Base-by-base conservation (phyloP, 495 filamentous ascomycete genomes). In the Penicillium daleae region DNA sequence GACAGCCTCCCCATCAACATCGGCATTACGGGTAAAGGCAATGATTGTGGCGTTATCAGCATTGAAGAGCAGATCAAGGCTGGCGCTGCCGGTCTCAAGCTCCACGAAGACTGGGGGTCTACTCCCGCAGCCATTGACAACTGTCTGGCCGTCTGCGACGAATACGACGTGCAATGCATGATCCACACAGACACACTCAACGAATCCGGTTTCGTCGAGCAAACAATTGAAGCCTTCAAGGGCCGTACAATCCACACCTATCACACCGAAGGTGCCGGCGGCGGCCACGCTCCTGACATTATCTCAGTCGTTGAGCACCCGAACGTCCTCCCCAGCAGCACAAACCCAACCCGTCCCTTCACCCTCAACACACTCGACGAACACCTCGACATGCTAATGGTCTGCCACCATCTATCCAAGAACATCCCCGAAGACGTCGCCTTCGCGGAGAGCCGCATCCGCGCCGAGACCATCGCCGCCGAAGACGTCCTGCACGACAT, bases 141-240 rank as follows among this genome's bases (percentile, higher is more conserved):
- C 10, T 99, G 95, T 70, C 84, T 99, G 4, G 76, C 74, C 10
- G 88, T 98, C 40, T 98, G 95, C 74, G 95, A 99, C 66, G 85
- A 96, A 65, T 85, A 90, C 46, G 95, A 99, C 64, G 85, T 98
- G 46, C 95, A 99, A 69, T 96, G 92, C 66, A 88, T 98, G 61
- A 97, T 99, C 70, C 95, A 99, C 74, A 98, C 95, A 3, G 95
- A 99, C 75, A 99, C 95, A 0, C 85, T 99, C 46, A 99, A 99
- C 76, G 95, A 99, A 76, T 94, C 91, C 48, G 95, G 95, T 24
- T 99, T 96, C 74, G 95, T 99, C 44, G 96, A 97, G 75, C 89
- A 92, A 61, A 97, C 94, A 39, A 89, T 97, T 64, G 82, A 82
- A 22, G 88, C 96, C 29, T 92, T 98, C 84, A 92, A 92, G 74